Evolutionary conservation across 306 rosid genomes (phyloP), one percentile per base, ranked within the genome.

Genomic region (Vigna unguiculata): DNA sequence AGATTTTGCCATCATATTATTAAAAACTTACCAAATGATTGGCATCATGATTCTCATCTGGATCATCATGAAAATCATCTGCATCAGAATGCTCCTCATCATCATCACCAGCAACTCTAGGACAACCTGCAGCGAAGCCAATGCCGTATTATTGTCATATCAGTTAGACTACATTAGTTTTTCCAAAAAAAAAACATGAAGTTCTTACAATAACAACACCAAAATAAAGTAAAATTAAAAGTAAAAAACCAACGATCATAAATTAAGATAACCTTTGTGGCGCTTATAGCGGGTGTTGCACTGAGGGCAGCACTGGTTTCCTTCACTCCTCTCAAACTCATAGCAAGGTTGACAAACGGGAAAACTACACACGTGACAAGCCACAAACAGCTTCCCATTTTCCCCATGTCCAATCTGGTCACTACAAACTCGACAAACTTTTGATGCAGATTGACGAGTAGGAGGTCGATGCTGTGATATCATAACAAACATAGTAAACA

Each of bases 251-350:
- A 57, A 24, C 25, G 34, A 57, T 5, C 24, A 57, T 57, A 5
- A 57, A 9, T 36, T 55, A 57, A 57, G 63, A 24, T 24, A 57
- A 57, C 63, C 63, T 24, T 57, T 24, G 17, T 57, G 63, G 2
- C 63, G 63, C 17, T 57, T 57, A 24, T 57, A 57, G 63, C 63
- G 63, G 1, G 38, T 24, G 63, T 57, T 24, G 63, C 63, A 57
- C 24, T 57, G 63, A 57, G 63, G 63, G 63, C 63, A 57, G 17
- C 63, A 57, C 10, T 24, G 63, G 36, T 57, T 24, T 17, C 63
- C 63, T 24, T 57, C 63, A 57, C 36, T 57, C 63, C 63, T 57
- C 63, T 57, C 63, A 57, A 12, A 57, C 63, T 57, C 63, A 57
- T 57, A 57, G 38, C 38, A 57, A 36, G 63, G 63, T 57, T 8